Percentiles rank a stretch among this genome's conserved stretches.
phyloP scores from a whole-genome alignment of 2,329 filamentous ascomycete genomes.

The Pyrenochaeta sp. region DNA sequence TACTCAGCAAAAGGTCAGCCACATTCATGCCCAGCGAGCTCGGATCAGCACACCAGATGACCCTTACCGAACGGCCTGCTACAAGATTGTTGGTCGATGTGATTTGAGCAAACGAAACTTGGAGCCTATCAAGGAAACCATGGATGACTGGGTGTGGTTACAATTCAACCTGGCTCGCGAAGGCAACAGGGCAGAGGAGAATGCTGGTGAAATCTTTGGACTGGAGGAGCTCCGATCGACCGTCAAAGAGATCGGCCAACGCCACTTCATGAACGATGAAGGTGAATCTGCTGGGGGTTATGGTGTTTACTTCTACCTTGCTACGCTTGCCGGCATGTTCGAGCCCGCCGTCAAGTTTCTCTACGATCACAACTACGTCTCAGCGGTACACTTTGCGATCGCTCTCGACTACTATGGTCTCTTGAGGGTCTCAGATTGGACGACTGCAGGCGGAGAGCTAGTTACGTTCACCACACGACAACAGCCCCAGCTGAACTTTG shows the following conservation, averaged over 20 bases:
- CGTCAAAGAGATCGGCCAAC: constrained; percentile 86
- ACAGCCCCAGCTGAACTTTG: constrained; percentile 89
- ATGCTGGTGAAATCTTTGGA: constrained; percentile 68
- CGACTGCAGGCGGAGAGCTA: constrained; percentile 69
- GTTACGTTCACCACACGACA: constrained; percentile 72
- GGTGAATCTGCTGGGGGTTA: constrained; percentile 81
- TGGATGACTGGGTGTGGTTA: constrained; percentile 73
- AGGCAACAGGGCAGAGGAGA: constrained; percentile 66
- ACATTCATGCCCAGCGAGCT: constrained; percentile 85
- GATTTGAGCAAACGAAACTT: constrained; percentile 65
- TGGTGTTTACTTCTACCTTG: constrained; percentile 92
- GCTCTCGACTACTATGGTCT: constrained; percentile 73
- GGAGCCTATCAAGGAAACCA: constrained; percentile 64
- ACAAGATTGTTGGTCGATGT: constrained; percentile 91
- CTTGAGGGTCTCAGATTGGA: constrained; percentile 83
- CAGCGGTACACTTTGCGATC: constrained; percentile 93
- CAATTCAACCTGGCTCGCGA: constrained; percentile 70
- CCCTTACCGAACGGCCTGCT: constrained; percentile 95
- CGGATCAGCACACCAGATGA: constrained; percentile 88
- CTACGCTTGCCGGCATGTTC: constrained; percentile 89
- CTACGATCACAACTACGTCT: constrained; percentile 89
- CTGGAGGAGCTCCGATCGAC: constrained; percentile 76
- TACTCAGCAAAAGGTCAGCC: constrained; percentile 85
- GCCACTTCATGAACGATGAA: constrained; percentile 84
- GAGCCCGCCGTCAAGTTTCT: constrained; percentile 92